Evolutionary conservation across 352 stramenopile genomes (phyloP).

Genomic region (Blastocystis sp.): DNA sequence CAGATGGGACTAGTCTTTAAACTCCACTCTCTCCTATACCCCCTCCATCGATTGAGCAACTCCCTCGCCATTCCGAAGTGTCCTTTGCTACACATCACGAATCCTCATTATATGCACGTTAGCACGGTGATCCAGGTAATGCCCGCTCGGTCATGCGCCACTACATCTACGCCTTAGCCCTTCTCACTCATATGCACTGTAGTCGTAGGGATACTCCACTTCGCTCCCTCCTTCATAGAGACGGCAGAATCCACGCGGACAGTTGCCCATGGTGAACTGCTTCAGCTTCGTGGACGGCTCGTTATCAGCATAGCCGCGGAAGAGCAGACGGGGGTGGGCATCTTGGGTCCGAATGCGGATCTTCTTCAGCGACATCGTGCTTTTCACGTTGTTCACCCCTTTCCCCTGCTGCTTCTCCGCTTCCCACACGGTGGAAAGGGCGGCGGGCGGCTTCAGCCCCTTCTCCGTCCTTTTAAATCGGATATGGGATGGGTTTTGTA

Average conservation of each 20-base stretch:
- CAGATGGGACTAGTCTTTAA: slow-evolving; percentile 17
- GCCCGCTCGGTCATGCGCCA: background rate
- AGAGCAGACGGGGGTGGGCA: background rate
- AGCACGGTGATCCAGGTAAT: background rate
- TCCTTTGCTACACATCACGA: background rate
- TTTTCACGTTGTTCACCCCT: background rate
- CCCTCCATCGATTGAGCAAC: background rate
- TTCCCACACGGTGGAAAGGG: background rate
- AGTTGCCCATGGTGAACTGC: background rate
- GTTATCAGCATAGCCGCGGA: background rate
- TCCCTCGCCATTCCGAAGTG: background rate
- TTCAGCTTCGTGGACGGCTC: background rate
- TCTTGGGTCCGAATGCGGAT: background rate
- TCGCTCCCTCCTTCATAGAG: background rate
- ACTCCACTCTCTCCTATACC: background rate
- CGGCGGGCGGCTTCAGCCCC: background rate
- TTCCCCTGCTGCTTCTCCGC: background rate
- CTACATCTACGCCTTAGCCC: background rate
- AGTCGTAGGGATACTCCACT: background rate
- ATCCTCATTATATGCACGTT: background rate
- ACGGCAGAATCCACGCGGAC: background rate
- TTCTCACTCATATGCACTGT: background rate
- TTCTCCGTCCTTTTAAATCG: background rate
- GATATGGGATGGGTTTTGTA: background rate
- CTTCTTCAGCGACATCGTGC: background rate